Evolutionary conservation across 1,139 yeast species (phyloP), one percentile per base, ranked within the genome.

Genomic region (Saccharomyces hybrid): DNA sequence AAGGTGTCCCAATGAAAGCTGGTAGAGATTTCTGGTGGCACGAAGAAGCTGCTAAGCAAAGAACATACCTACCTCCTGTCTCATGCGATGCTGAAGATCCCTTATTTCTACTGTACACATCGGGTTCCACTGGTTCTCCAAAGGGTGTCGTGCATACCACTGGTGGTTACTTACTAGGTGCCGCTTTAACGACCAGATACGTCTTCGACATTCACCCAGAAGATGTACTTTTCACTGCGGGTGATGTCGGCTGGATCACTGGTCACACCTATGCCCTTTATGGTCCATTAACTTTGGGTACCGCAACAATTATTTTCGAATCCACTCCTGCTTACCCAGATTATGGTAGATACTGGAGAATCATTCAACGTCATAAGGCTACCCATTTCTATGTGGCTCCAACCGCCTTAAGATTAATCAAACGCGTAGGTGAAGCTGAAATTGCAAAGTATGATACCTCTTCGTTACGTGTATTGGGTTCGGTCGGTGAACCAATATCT

Each of bases 201-300:
- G 88, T 91, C 55, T 93, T 93, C 70, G 99, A 95, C 73, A 80
- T 93, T 56, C 96, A 89, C 71, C 82, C 84, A 53, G 86, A 86
- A 65, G 99, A 93, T 73, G 80, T 87, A 54, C 78, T 93, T 58
- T 93, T 93, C 79, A 91, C 98, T 52, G 97, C 98, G 54, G 98
- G 98, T 72, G 99, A 93, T 73, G 96, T 93, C 53, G 99, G 99
- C 72, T 93, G 99, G 99, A 93, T 93, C 71, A 93, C 99, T 47
- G 99, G 99, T 65, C 99, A 93, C 75, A 86, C 98, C 44, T 93
- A 93, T 69, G 97, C 96, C 41, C 78, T 91, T 59, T 93, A 93
- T 71, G 98, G 98, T 60, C 98, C 99, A 55, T 81, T 93, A 66
- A 74, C 83, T 52, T 78, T 89, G 56, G 99, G 99, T 72, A 84